Evolutionary conservation across 805 yeast species (phyloP).

Genomic region (Starmerella bombicola): DNA sequence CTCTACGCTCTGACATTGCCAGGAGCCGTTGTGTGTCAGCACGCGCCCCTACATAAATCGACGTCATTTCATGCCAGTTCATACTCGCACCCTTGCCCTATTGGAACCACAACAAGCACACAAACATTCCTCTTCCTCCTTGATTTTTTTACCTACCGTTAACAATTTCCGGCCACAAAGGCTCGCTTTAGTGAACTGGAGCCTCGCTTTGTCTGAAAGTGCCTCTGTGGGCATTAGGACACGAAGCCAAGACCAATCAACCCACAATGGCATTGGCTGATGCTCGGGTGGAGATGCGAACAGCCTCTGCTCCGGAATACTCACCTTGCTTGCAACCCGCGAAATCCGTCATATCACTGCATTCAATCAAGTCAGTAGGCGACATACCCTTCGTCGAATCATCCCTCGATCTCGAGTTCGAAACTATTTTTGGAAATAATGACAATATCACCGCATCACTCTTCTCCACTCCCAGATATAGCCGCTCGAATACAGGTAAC

Average conservation of each 20-base stretch:
- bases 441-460: slow-evolving; percentile 2
- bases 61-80: neutral
- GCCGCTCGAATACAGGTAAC: neutral
- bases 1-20: no score
- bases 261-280: neutral
- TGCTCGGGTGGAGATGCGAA: neutral
- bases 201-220: no score
- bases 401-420: slow-evolving; percentile 14
- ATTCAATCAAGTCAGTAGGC: slow-evolving; percentile 20
- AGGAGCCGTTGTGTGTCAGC: neutral
- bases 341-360: slow-evolving; percentile 1
- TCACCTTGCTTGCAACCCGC: neutral
- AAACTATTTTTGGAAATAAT: slow-evolving; percentile 2
- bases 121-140: slow-evolving; percentile 1
- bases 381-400: slow-evolving; percentile 23
- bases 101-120: neutral
- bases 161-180: no score
- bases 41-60: neutral
- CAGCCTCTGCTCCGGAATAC: neutral
- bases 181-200: no score
- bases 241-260: no score
- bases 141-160: no score
- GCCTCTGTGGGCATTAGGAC: no score
- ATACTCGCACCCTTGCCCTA: neutral
- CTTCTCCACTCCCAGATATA: slow-evolving; percentile 7